Percentiles rank a stretch among this genome's conserved stretches.
These are phyloP conservation scores for Boletus insuetus DNA, from an alignment of 768 basidiomycete species.

Conservation along the genomic window DNA sequence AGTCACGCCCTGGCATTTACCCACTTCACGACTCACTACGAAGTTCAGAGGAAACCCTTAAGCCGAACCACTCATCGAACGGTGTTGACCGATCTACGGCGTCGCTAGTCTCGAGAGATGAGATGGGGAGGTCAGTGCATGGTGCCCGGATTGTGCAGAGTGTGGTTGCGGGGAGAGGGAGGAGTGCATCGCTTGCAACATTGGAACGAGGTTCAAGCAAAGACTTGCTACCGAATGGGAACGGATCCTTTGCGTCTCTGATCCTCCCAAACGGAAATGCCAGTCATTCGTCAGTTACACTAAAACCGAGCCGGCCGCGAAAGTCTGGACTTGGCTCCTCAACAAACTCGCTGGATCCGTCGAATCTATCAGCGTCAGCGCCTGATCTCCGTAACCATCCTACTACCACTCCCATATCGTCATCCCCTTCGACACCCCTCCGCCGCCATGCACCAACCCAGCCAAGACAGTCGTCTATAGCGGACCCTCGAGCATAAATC, in stretches of 20 bases:
- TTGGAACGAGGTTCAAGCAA: conserved; percentile 28
- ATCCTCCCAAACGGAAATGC: conserved; percentile 25
- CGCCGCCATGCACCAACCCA: conserved; percentile 12
- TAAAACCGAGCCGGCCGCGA: conserved; percentile 19
- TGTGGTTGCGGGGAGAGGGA: conserved; percentile 46
- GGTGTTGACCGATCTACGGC: conserved; percentile 47
- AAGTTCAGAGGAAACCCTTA: conserved; percentile 67
- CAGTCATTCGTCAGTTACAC: conserved; percentile 18
- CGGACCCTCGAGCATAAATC: conserved; percentile 28
- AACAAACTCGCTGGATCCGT: conserved; percentile 6
- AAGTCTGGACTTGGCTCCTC: conserved; percentile 2
- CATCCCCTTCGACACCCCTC: conserved; percentile 10
- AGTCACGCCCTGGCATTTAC: conserved; percentile 34
- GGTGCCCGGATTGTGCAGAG: conserved; percentile 56
- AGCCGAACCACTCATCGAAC: conserved; percentile 39
- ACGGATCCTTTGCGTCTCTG: conserved; percentile 5
- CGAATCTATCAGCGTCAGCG: conserved; percentile 22
- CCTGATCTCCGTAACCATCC: conserved; percentile 24
- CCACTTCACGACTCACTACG: conserved; percentile 36
- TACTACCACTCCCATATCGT: conserved; percentile 8
- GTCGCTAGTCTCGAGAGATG: conserved; percentile 37
- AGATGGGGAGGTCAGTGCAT: conserved; percentile 23
- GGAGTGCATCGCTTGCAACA: conserved; percentile 37
- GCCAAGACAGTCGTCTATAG: conserved; percentile 9
- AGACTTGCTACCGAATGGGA: conserved; percentile 11